A percentile compares a stretch with the other conserved stretches of the same genome.
Conservation (phyloP, 805 yeast species). For the Teunomyces panamensis region DNA sequence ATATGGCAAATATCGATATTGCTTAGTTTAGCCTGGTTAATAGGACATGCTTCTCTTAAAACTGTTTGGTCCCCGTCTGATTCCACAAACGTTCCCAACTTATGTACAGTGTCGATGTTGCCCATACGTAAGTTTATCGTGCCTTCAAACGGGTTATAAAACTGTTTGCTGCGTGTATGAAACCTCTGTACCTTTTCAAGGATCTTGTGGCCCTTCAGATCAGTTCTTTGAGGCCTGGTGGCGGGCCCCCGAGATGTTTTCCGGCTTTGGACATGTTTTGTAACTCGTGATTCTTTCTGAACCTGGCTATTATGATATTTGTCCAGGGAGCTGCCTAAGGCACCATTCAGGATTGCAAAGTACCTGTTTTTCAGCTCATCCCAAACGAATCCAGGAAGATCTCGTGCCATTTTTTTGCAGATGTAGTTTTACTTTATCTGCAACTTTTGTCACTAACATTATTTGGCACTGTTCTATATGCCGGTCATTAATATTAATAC, state of each 20-base stretch:
- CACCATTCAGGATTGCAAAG: constrained; percentile 35
- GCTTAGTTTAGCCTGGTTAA: neutral
- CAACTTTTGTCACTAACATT: neutral
- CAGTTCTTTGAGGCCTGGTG: no score
- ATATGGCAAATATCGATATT: neutral
- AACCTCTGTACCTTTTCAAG: neutral
- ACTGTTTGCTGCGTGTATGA: neutral
- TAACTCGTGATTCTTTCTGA: constrained; percentile 20
- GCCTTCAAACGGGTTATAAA: neutral
- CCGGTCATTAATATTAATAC: neutral
- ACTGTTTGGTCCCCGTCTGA: neutral
- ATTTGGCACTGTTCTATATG: neutral
- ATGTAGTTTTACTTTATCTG: neutral
- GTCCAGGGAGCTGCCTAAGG: constrained; percentile 11
- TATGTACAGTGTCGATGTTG: neutral
- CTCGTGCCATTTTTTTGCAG: constrained; percentile 3
- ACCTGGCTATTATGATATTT: constrained; percentile 29
- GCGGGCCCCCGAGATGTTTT: no score
- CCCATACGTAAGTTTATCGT: constrained; percentile 1
- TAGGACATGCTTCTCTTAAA: neutral
- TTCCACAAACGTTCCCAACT: constrained; percentile 1
- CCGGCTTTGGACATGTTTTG: no score
- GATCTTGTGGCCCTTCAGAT: no score
- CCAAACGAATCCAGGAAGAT: constrained; percentile 33
- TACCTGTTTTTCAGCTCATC: constrained; percentile 26